Percentiles rank a stretch among this genome's conserved stretches.
Evolutionary conservation across 2,329 filamentous ascomycete genomes (phyloP).

Genomic region (Penicillium aurantiogriseum): DNA sequence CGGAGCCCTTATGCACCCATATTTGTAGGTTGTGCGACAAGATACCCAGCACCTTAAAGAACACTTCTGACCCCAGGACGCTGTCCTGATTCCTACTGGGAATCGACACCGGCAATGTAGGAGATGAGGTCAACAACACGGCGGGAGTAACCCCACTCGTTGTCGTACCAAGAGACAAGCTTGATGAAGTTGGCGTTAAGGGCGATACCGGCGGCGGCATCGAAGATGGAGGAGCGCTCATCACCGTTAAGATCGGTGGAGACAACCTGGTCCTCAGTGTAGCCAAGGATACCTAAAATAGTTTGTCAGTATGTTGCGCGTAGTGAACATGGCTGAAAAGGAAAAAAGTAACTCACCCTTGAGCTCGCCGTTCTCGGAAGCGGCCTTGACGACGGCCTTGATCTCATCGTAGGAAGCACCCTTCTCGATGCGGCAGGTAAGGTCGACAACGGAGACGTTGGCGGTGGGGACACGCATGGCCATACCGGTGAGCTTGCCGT

Average conservation of each 20-base stretch:
- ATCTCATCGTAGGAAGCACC: constrained; percentile 72
- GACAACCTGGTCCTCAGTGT: constrained; percentile 97
- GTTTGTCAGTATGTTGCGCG: neutral
- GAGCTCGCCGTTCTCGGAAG: constrained; percentile 69
- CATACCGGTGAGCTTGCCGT: constrained; percentile 99
- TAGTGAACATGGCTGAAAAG: no score
- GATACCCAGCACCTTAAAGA: constrained; percentile 29
- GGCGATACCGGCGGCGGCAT: constrained; percentile 97
- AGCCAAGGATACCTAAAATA: constrained; percentile 67
- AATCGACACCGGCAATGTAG: constrained; percentile 77
- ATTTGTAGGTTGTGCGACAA: constrained; percentile 2
- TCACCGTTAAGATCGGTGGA: constrained; percentile 93
- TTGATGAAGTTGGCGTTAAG: constrained; percentile 99
- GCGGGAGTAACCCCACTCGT: constrained; percentile 99
- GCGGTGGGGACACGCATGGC: constrained; percentile 97
- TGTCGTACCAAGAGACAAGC: constrained; percentile 98
- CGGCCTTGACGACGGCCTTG: constrained; percentile 87
- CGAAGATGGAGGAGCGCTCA: constrained; percentile 93
- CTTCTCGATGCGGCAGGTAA: constrained; percentile 95
- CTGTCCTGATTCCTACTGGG: constrained; percentile 43
- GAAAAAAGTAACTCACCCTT: constrained; percentile 54
- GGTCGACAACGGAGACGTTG: constrained; percentile 98
- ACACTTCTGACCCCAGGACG: constrained; percentile 34
- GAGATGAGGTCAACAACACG: constrained; percentile 77
- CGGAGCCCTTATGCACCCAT: neutral